Evolutionary conservation across 2,329 filamentous ascomycete genomes (phyloP), one percentile per base, ranked within the genome.

Genomic region (Hymenoscyphus albidus): DNA sequence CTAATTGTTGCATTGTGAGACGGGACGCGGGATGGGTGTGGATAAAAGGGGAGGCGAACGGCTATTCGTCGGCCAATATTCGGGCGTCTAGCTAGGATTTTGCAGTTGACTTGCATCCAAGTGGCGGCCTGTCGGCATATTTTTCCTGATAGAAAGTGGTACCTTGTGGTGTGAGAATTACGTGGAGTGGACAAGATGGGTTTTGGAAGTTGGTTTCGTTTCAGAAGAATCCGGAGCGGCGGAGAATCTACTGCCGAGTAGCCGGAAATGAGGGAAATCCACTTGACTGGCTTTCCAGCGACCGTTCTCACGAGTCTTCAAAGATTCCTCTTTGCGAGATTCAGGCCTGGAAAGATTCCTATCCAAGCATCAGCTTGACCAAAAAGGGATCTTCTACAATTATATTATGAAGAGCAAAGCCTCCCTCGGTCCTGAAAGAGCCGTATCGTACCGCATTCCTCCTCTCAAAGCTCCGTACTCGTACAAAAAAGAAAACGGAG

Each of bases 1-100:
- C 58, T 59, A 44, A 44, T 31, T 59, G 58, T 44, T 59, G 22
- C 58, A 59, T 59, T 39, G 58, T 40, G 22, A 59, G 39, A 59
- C 57, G 16, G 14, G 14, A n/a, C 39, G 58, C 38, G 39, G 58
- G 22, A 48, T 18, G 18, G 18, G 10, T 18, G 40, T 59, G 58
- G 58, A 40, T 59, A 59, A 59, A 59, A 40, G 38, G 58, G 39
- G 27, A 59, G 58, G 31, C 38, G 38, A 40, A 32, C 7, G 18
- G 38, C 13, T 44, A 59, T 59, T 59, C n/a, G 61, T 32, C 18
- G n/a, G 27, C n/a, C 58, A 58, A 58, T 58, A 12, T 54, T 63
- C 61, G 61, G 61, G 14, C 18, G 31, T 9, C 7, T 10, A 48
- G n/a, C n/a, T 54, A 54, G 48, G 10, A 18, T 13, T 54, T 54